Evolutionary conservation across 1,139 yeast genomes (phyloP).

Genomic region (Suhomyces bolitotheri): DNA sequence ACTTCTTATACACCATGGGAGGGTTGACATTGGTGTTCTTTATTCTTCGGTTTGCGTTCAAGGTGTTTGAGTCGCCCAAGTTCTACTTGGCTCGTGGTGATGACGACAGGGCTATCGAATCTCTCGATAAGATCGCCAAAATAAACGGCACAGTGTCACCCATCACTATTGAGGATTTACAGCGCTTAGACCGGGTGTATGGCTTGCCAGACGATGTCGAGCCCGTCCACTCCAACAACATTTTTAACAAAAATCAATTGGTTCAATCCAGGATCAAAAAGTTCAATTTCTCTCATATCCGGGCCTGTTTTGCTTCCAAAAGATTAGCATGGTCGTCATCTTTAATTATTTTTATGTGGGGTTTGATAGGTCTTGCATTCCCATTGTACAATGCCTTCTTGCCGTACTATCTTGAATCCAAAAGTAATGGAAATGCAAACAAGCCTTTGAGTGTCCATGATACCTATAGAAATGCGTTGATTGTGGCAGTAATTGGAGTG

Average conservation of each 20-base stretch:
- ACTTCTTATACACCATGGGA: slow-evolving; percentile 44
- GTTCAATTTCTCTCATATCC: slow-evolving; percentile 34
- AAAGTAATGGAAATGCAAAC: slow-evolving; percentile 31
- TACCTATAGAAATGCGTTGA: slow-evolving; percentile 42
- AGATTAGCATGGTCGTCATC: slow-evolving; percentile 35
- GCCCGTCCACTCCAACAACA: slow-evolving; percentile 8
- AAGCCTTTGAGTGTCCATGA: slow-evolving; percentile 34
- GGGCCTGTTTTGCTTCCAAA: slow-evolving; percentile 38
- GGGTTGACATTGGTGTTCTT: slow-evolving; percentile 43
- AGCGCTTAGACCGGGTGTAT: slow-evolving; percentile 25
- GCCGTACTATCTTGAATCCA: slow-evolving; percentile 39
- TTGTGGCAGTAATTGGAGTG: slow-evolving; percentile 43
- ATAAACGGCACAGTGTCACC: slow-evolving; percentile 28
- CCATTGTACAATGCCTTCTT: slow-evolving; percentile 48
- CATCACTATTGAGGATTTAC: slow-evolving; percentile 35
- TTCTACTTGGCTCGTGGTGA: slow-evolving; percentile 42
- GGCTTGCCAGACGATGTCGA: slow-evolving; percentile 13
- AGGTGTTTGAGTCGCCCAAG: slow-evolving; percentile 42
- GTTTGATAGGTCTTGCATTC: slow-evolving; percentile 46
- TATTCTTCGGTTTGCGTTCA: slow-evolving; percentile 34
- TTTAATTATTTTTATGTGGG: slow-evolving; percentile 43
- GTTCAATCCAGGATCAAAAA: slow-evolving; percentile 27
- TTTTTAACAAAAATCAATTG: slow-evolving; percentile 20
- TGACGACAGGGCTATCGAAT: slow-evolving; percentile 36
- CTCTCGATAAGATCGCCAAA: slow-evolving; percentile 38